Conservation (phyloP, 805 yeast species). For the Deakozyma indianensis region DNA sequence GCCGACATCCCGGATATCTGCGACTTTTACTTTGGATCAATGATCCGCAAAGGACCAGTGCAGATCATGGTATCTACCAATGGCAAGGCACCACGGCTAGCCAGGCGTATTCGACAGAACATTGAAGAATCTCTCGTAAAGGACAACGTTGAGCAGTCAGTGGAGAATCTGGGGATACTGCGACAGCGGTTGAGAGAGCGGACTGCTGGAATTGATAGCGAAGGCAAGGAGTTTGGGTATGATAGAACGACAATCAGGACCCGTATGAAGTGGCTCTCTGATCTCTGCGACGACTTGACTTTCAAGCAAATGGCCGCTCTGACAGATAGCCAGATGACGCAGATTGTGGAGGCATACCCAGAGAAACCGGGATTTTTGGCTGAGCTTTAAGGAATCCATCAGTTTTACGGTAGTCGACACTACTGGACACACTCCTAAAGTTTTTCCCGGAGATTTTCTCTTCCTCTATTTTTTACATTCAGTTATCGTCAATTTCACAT, state of each 20-base stretch:
- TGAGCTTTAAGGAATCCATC: no score
- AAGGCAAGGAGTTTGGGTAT: slow-evolving; percentile 16
- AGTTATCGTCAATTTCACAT: no score
- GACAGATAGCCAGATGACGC: slow-evolving; percentile 15
- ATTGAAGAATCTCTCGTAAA: slow-evolving; percentile 30
- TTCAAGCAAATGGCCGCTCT: slow-evolving; percentile 44
- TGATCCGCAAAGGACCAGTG: slow-evolving; percentile 54
- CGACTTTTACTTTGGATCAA: slow-evolving; percentile 77
- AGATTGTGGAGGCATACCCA: slow-evolving; percentile 22
- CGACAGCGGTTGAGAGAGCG: slow-evolving; percentile 34
- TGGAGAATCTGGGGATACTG: slow-evolving; percentile 43
- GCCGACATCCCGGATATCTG: slow-evolving; percentile 78
- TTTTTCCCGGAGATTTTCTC: no score
- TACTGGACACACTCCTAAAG: no score
- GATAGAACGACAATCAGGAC: slow-evolving; percentile 27
- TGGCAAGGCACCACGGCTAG: slow-evolving; percentile 68
- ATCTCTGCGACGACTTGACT: slow-evolving; percentile 44
- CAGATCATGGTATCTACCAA: slow-evolving; percentile 76
- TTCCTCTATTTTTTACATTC: no score
- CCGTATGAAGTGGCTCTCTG: slow-evolving; percentile 61
- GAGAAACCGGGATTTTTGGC: neutral
- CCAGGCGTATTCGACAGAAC: slow-evolving; percentile 44
- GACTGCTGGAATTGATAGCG: slow-evolving; percentile 31
- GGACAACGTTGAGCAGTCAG: slow-evolving; percentile 36
- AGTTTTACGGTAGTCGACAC: no score